These are phyloP conservation scores for Chlamydomonas incerta DNA, from an alignment of 139 green algal genomes.

Conservation along the genomic window DNA sequence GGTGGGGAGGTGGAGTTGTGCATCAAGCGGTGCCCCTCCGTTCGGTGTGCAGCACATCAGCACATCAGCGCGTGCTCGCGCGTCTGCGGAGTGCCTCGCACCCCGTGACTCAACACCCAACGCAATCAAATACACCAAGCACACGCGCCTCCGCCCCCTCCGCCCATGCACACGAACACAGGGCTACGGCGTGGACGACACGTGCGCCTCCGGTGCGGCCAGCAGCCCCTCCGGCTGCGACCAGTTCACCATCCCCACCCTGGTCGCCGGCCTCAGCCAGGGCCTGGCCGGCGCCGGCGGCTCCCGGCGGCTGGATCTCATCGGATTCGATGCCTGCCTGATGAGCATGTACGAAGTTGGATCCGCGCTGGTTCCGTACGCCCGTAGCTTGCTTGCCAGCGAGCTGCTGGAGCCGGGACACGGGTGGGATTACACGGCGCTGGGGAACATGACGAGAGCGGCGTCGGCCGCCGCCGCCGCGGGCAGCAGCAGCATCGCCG, in stretches of 20 bases:
- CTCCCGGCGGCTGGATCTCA: constrained; percentile 53
- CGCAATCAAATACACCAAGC: too few species aligned
- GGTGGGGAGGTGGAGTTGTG: too few species aligned
- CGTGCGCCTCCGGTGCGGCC: constrained; percentile 20
- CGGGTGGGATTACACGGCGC: constrained; percentile 61
- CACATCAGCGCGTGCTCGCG: too few species aligned
- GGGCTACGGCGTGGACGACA: constrained; percentile 60
- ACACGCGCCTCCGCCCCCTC: too few species aligned
- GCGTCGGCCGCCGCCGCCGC: background rate
- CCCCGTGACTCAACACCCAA: too few species aligned
- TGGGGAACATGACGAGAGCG: constrained; percentile 14
- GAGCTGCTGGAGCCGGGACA: constrained; percentile 66
- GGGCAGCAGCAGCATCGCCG: background rate
- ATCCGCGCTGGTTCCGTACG: constrained; percentile 28
- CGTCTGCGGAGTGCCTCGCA: too few species aligned
- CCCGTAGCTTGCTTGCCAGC: constrained; percentile 31
- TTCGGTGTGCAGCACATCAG: too few species aligned
- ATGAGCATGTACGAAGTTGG: constrained; percentile 59
- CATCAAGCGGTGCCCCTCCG: too few species aligned
- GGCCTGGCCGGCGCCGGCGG: background rate
- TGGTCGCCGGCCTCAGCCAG: background rate
- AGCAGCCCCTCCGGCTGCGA: constrained; percentile 37
- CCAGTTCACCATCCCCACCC: constrained; percentile 35
- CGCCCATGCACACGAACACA: too few species aligned
- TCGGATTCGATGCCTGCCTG: constrained; percentile 69